A percentile compares a stretch with the other conserved stretches of the same genome.
These are phyloP conservation scores for Globisporangium paroecandrum DNA, from an alignment of 352 stramenopile genomes.

Conservation along the genomic window DNA sequence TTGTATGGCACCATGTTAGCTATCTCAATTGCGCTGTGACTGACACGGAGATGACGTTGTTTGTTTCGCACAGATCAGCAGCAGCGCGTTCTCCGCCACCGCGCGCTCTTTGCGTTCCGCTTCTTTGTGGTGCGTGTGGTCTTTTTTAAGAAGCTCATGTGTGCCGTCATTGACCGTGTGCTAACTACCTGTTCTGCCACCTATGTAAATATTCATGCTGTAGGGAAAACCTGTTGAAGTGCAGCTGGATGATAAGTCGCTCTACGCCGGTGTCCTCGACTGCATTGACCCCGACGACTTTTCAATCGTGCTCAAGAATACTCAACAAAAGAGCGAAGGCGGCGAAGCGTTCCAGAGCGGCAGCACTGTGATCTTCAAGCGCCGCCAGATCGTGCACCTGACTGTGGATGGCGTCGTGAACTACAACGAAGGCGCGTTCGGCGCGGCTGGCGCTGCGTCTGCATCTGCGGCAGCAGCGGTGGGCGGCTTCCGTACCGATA, in stretches of 20 bases:
- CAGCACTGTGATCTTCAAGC: slow-evolving; percentile 75
- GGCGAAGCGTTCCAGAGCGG: slow-evolving; percentile 61
- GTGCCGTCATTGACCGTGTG: not conserved
- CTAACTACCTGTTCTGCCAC: not conserved
- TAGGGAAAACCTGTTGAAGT: slow-evolving; percentile 73
- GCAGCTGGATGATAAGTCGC: slow-evolving; percentile 48
- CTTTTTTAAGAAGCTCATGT: not conserved
- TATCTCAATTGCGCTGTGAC: not conserved
- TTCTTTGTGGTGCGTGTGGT: slow-evolving; percentile 48
- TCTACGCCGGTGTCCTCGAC: slow-evolving; percentile 74
- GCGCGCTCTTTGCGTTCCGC: slow-evolving; percentile 76
- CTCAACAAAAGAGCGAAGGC: slow-evolving; percentile 40
- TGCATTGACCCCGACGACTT: slow-evolving; percentile 85
- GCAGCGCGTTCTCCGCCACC: slow-evolving; percentile 69
- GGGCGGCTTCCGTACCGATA: slow-evolving; percentile 79
- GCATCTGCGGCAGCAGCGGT: slow-evolving; percentile 7
- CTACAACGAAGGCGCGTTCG: slow-evolving; percentile 49
- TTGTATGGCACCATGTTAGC: not conserved
- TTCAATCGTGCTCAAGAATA: slow-evolving; percentile 77
- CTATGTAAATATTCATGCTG: not conserved
- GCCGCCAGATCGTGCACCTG: slow-evolving; percentile 61
- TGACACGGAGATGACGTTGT: too few species aligned
- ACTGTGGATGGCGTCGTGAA: slow-evolving; percentile 54
- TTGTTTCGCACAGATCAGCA: slow-evolving; percentile 36
- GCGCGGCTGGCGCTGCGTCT: slow-evolving; percentile 17